Evolutionary conservation across 2,329 filamentous ascomycete genomes (phyloP).

Genomic region (Arthrobotrys sphaeroides): DNA sequence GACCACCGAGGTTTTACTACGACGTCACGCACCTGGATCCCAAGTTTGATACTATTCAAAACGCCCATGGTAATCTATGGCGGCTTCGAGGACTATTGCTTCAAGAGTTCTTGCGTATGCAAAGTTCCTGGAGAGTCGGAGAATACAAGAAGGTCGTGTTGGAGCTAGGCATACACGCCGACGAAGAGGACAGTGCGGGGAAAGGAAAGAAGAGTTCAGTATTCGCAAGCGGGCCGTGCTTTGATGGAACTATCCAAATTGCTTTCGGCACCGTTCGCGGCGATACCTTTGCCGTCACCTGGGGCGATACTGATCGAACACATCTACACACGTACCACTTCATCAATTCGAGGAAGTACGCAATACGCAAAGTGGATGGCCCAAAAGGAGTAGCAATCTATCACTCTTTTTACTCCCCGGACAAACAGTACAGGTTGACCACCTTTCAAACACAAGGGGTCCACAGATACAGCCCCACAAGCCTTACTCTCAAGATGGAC

Average conservation of each 20-base stretch:
- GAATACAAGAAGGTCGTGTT: constrained; percentile 36
- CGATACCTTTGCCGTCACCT: constrained; percentile 14
- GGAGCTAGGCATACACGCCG: background rate
- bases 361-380: background rate
- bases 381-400: background rate
- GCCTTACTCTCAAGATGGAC: background rate
- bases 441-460: background rate
- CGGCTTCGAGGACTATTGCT: constrained; percentile 23
- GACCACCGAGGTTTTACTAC: background rate
- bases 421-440: background rate
- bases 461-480: background rate
- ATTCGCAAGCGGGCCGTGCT: background rate
- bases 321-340: constrained; percentile 22
- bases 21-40: constrained; percentile 1
- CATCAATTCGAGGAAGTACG: background rate
- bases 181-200: background rate
- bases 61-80: constrained; percentile 31
- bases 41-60: constrained; percentile 24
- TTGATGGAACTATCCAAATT: constrained; percentile 29
- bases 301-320: background rate
- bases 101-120: constrained; percentile 30
- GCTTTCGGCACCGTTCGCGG: constrained; percentile 28
- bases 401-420: background rate
- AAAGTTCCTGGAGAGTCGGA: constrained; percentile 41
- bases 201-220: background rate